phyloP scores from a whole-genome alignment of 2,329 filamentous ascomycete species.

The Didymella pinodella region DNA sequence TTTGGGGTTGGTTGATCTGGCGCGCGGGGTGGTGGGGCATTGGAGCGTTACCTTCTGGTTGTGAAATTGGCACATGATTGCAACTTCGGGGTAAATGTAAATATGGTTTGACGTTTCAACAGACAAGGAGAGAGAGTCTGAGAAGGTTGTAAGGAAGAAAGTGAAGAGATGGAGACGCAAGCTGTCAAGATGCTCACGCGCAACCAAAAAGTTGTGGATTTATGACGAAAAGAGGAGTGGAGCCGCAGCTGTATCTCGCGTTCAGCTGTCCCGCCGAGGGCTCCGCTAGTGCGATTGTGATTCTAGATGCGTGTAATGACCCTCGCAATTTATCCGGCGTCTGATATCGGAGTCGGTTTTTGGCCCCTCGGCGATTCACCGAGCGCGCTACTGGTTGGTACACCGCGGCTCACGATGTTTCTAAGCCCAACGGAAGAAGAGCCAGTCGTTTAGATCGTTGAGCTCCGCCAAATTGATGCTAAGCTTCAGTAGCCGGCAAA shows the following conservation, averaged over 20 bases:
- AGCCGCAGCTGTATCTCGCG: constrained; percentile 37
- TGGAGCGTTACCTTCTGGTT: constrained; percentile 46
- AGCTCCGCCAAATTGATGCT: constrained; percentile 7
- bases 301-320: constrained; percentile 40
- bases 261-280: constrained; percentile 39
- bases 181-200: constrained; percentile 29
- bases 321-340: constrained; percentile 48
- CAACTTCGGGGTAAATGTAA: constrained; percentile 11
- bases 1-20: constrained; percentile 20
- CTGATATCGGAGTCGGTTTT: constrained; percentile 23
- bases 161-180: constrained; percentile 17
- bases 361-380: constrained; percentile 20
- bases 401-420: constrained; percentile 12
- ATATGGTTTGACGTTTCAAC: not conserved
- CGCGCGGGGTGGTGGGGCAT: constrained; percentile 36
- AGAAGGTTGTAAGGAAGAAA: constrained; percentile 5
- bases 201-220: constrained; percentile 26
- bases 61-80: constrained; percentile 41
- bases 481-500: constrained; percentile 12
- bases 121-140: not conserved
- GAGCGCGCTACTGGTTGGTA: constrained; percentile 12
- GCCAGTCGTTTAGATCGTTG: not conserved
- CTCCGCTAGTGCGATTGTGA: constrained; percentile 31
- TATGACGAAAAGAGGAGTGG: constrained; percentile 40
- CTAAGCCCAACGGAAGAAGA: constrained; percentile 4